Evolutionary conservation across 139 green algal genomes (phyloP).

Genomic region (Raphidocelis subcapitata): DNA sequence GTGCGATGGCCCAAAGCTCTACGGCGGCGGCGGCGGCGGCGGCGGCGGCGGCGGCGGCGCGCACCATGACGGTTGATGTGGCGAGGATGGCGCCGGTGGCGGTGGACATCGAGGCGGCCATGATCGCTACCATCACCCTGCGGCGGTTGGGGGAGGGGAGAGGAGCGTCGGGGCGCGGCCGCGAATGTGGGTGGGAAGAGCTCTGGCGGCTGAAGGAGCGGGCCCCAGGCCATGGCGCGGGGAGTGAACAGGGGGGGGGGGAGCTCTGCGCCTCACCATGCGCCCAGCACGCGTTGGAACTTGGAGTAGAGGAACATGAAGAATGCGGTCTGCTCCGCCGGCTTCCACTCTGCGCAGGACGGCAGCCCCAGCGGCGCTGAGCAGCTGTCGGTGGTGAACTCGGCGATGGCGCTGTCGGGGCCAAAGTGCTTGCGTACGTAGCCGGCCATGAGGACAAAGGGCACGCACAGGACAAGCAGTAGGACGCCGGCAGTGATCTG

Average conservation of each 20-base stretch:
- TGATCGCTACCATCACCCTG: slow-evolving; percentile 31
- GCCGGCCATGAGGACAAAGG: slow-evolving; percentile 29
- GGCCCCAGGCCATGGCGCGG: too few species aligned
- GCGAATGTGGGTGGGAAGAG: too few species aligned
- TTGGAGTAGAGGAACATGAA: slow-evolving; percentile 36
- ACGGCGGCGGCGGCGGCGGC: too few species aligned
- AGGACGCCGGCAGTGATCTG: slow-evolving; percentile 31
- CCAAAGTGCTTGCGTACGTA: slow-evolving; percentile 28
- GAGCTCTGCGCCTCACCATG: too few species aligned
- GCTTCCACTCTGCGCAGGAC: slow-evolving; percentile 38
- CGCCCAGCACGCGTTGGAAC: not conserved
- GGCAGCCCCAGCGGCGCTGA: slow-evolving; percentile 31
- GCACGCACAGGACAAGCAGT: slow-evolving; percentile 29
- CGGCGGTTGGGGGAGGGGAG: too few species aligned
- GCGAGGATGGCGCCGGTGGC: slow-evolving; percentile 45
- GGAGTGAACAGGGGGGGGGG: too few species aligned
- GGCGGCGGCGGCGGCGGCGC: too few species aligned
- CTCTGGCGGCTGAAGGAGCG: too few species aligned
- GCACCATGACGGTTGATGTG: slow-evolving; percentile 34
- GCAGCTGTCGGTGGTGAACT: slow-evolving; percentile 42
- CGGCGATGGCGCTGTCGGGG: slow-evolving; percentile 31
- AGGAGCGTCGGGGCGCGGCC: too few species aligned
- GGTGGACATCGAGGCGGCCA: slow-evolving; percentile 42
- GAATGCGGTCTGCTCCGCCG: slow-evolving; percentile 24
- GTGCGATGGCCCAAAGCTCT: too few species aligned